Evolutionary conservation across 2,329 filamentous ascomycete genomes (phyloP).

Genomic region (Trichoderma afroharzianum): DNA sequence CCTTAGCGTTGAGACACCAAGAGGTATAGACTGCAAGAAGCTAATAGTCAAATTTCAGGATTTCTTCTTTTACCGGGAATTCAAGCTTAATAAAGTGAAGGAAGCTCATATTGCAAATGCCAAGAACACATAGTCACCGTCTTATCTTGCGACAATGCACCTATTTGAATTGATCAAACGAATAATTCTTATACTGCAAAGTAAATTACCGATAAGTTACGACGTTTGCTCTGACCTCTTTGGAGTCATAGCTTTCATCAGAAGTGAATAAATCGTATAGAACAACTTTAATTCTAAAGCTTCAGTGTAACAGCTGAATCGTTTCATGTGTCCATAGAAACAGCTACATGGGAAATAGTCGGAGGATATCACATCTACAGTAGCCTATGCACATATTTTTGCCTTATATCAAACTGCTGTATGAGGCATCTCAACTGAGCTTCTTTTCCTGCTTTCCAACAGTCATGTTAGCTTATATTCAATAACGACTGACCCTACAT

Average conservation of each 20-base stretch:
- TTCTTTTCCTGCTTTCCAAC: neutral
- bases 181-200: neutral
- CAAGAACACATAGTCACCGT: neutral
- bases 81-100: conserved; percentile 1
- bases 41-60: neutral
- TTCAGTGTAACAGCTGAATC: neutral
- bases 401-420: accelerated
- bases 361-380: neutral
- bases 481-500: neutral
- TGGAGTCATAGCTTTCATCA: neutral
- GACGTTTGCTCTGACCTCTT: neutral
- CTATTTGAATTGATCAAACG: neutral
- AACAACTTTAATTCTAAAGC: neutral
- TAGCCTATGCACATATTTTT: neutral
- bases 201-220: neutral
- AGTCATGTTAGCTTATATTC: neutral
- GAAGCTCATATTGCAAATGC: neutral
- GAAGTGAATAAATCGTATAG: too few species aligned
- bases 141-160: neutral
- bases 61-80: conserved; percentile 8
- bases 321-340: accelerated
- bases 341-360: neutral
- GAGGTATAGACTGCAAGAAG: too few species aligned
- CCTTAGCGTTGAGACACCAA: neutral
- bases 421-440: too few species aligned